Percentiles rank a stretch among this genome's conserved stretches.
Evolutionary conservation across 768 basidiomycete species (phyloP).

Genomic region (Nidula microcarpa): DNA sequence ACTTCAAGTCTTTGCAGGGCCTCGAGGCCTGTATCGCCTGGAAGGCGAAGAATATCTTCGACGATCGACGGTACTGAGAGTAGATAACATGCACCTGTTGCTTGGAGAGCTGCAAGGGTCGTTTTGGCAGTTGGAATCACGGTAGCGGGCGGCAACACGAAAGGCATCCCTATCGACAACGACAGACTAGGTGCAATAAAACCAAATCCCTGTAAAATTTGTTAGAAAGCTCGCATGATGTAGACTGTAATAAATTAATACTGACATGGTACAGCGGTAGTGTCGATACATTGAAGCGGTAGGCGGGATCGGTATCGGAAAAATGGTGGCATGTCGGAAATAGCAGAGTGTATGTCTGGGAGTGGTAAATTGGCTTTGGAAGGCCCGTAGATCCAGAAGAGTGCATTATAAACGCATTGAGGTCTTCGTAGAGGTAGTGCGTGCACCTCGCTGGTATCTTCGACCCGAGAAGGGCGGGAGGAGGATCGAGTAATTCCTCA

Average conservation of each 20-base stretch:
- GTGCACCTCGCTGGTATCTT: conserved; percentile 21
- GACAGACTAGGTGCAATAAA: conserved; percentile 29
- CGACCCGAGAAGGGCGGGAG: conserved; percentile 7
- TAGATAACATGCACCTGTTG: conserved; percentile 25
- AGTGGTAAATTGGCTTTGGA: conserved; percentile 40
- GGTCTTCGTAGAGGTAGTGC: conserved; percentile 19
- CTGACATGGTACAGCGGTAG: conserved; percentile 35
- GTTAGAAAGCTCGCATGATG: not conserved
- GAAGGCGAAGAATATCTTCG: conserved; percentile 27
- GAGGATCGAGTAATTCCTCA: conserved; percentile 21
- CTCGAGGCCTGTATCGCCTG: conserved; percentile 19
- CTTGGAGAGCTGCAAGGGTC: conserved; percentile 15
- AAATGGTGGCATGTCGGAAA: conserved; percentile 31
- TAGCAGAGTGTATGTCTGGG: conserved; percentile 26
- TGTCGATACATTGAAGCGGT: conserved; percentile 28
- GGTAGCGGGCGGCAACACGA: conserved; percentile 28
- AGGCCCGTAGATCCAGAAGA: conserved; percentile 50
- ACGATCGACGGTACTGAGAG: conserved; percentile 36
- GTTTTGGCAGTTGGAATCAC: conserved; percentile 31
- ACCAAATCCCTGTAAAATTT: conserved; percentile 28
- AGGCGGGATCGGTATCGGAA: conserved; percentile 22
- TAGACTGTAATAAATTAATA: not conserved
- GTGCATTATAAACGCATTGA: conserved; percentile 41
- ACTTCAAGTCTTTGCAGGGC: conserved; percentile 25
- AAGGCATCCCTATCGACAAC: conserved; percentile 33